Evolutionary conservation across 768 basidiomycete species (phyloP).

Genomic region (Agaricus subrufescens): DNA sequence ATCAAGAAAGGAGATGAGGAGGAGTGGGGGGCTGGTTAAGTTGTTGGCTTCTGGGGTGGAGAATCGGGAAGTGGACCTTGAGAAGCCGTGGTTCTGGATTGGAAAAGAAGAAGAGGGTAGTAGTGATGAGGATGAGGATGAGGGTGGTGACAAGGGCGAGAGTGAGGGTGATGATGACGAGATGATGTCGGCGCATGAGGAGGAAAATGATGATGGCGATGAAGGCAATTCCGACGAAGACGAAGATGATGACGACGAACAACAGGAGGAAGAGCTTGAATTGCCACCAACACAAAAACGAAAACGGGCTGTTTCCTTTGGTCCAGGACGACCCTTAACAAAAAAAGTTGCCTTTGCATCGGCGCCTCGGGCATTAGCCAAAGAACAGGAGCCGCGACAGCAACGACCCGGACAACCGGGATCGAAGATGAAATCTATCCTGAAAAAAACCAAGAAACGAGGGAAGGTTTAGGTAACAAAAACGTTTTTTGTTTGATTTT

Average conservation of each 20-base stretch:
- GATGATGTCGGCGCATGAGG: slow-evolving; percentile 27
- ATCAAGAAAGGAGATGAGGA: slow-evolving; percentile 67
- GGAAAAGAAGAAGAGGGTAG: slow-evolving; percentile 22
- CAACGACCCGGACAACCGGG: neutral
- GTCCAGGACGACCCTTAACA: slow-evolving; percentile 23
- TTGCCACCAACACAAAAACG: slow-evolving; percentile 41
- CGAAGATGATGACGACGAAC: slow-evolving; percentile 35
- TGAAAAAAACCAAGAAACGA: neutral
- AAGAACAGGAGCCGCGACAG: slow-evolving; percentile 15
- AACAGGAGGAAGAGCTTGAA: slow-evolving; percentile 33
- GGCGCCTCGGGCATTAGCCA: neutral
- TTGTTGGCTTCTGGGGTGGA: slow-evolving; percentile 30
- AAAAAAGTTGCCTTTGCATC: slow-evolving; percentile 55
- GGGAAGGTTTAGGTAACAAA: too few species aligned
- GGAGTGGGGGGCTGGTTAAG: slow-evolving; percentile 55
- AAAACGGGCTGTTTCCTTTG: slow-evolving; percentile 27
- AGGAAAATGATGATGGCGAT: slow-evolving; percentile 27
- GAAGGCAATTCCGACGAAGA: slow-evolving; percentile 29
- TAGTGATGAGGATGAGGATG: slow-evolving; percentile 30
- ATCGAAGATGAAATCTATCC: neutral
- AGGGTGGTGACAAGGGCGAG: slow-evolving; percentile 19
- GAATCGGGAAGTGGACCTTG: slow-evolving; percentile 32
- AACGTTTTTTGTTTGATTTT: too few species aligned
- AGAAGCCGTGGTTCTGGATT: slow-evolving; percentile 39
- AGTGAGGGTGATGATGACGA: slow-evolving; percentile 28